A percentile compares a stretch with the other conserved stretches of the same genome.
These are phyloP conservation scores for Magnusiomyces starmeri DNA, from an alignment of 1,139 yeast species.

Conservation along the genomic window DNA sequence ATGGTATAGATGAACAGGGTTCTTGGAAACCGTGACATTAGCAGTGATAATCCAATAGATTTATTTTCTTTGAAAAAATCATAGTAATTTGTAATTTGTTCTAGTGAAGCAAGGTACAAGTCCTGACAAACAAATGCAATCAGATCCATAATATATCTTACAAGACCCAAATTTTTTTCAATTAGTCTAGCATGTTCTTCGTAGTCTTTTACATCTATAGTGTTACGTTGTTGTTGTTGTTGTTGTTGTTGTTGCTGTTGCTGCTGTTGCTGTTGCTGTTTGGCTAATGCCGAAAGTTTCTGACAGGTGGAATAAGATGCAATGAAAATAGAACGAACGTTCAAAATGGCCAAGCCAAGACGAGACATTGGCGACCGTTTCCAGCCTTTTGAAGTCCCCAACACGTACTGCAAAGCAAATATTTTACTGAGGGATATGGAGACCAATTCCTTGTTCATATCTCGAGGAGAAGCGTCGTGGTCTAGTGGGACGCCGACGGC, in stretches of 20 bases:
- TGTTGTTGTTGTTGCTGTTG: constrained; percentile 29
- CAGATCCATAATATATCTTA: constrained; percentile 75
- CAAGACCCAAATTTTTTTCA: constrained; percentile 57
- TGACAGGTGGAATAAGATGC: constrained; percentile 63
- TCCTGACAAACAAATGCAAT: constrained; percentile 64
- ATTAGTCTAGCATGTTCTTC: constrained; percentile 51
- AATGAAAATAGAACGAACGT: constrained; percentile 63
- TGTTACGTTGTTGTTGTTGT: constrained; percentile 17
- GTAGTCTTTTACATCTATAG: constrained; percentile 37
- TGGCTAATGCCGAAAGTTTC: not conserved
- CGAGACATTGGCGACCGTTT: constrained; percentile 45
- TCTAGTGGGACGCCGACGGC: constrained; percentile 66
- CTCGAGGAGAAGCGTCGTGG: constrained; percentile 60
- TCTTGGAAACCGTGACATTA: constrained; percentile 62
- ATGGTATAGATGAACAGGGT: constrained; percentile 61
- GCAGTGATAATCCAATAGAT: constrained; percentile 29
- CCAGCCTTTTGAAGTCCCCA: constrained; percentile 51
- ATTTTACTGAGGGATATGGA: constrained; percentile 24
- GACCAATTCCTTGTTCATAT: not conserved
- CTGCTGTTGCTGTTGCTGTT: constrained; percentile 27
- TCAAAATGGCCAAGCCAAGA: constrained; percentile 62
- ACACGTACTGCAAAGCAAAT: constrained; percentile 50
- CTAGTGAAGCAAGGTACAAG: constrained; percentile 34
- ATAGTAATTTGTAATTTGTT: constrained; percentile 11
- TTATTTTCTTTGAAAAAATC: constrained; percentile 13